Conservation (phyloP, 176 grass and related monocot species). For the Juncus effusus region DNA sequence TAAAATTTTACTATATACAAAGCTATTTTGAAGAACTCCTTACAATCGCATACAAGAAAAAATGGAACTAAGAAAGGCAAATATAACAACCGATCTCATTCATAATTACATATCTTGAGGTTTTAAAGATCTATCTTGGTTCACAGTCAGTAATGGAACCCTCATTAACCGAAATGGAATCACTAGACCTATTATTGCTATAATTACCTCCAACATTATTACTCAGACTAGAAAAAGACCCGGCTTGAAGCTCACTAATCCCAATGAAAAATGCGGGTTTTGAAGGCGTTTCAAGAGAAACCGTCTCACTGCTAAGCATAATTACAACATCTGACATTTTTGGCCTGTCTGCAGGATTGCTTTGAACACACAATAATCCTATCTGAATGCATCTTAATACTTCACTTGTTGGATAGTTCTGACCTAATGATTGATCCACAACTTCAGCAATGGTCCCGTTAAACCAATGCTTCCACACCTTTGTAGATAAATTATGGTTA, state of each 20-base stretch:
- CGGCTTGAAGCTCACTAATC: too few species aligned
- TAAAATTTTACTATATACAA: too few species aligned
- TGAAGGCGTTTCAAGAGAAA: neutral
- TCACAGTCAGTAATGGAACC: conserved; percentile 3
- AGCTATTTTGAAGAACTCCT: too few species aligned
- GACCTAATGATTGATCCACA: conserved; percentile 18
- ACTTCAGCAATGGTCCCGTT: neutral
- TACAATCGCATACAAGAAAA: too few species aligned
- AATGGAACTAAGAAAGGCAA: too few species aligned
- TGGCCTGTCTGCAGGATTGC: conserved; percentile 12
- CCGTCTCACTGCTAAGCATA: conserved; percentile 16
- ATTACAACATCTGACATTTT: conserved; percentile 24
- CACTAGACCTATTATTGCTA: too few species aligned
- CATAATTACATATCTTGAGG: too few species aligned
- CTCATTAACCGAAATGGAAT: neutral
- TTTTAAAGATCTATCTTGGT: conserved; percentile 2
- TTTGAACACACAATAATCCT: conserved; percentile 32
- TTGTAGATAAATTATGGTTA: too few species aligned
- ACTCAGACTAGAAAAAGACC: neutral
- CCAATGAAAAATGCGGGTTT: conserved; percentile 30
- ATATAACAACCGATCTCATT: too few species aligned
- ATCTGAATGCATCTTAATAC: conserved; percentile 30
- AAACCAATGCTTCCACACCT: conserved; percentile 37
- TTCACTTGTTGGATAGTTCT: neutral
- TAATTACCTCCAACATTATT: neutral